Base-by-base conservation (phyloP, 2,329 filamentous ascomycete genomes). In the Claviceps monticola region DNA sequence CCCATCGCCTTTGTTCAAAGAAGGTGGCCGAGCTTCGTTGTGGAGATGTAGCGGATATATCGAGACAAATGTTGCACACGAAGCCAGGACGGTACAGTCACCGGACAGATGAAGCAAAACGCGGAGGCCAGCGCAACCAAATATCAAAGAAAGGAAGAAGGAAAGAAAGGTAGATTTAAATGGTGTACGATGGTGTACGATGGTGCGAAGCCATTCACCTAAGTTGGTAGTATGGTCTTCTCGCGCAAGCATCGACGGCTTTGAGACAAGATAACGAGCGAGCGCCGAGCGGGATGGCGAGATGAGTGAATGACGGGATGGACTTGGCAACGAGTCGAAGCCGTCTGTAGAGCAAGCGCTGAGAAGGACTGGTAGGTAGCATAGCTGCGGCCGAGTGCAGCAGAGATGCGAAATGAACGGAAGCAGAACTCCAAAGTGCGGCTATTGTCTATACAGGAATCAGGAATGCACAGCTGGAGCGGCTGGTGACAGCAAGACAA, bases 311-410 rank as follows among this genome's bases (percentile, higher is more conserved):
- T 16, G 43, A 21, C 26, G 43, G 29, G 42, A 17, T 45, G 36
- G 14, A 47, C 37, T 51, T 51, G 44, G n/a, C 37, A 47, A 47
- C 43, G 50, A 51, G 50, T 26, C 23, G 23, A 23, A 44, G 42
- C 16, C 39, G 39, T 14, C 17, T 17, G 39, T 9, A 13, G 2
- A n/a, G 17, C 16, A 44, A 4, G n/a, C 21, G 42, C 13, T 8
- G 42, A 44, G 42, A 44, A 44, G 42, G 21, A 23, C 42, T 26
- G 23, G 23, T 26, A 46, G 6, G 23, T 26, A 34, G 6, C 9
- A 42, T 44, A 43, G 39, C 29, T 23, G 49, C 42, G 36, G 46
- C 49, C 43, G 19, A 41, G 49, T 46, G 50, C 49, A 38, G 50
- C 46, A 26, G 9, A 46, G 17, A 45, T 45, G 29, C 14, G n/a